Conservation (phyloP, 805 yeast species). For the Pichia manshurica region DNA sequence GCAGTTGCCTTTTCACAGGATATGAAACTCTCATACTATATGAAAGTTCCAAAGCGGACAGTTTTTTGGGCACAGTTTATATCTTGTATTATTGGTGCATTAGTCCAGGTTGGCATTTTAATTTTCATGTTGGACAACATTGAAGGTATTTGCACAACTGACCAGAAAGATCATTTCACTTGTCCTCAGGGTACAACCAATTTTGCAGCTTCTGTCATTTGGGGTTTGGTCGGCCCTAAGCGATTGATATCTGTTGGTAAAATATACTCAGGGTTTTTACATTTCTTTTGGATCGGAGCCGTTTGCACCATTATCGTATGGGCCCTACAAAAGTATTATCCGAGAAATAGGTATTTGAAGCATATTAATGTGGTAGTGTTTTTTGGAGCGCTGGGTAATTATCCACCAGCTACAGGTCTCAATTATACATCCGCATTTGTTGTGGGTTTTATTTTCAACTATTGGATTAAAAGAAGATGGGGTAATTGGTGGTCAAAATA, state of each 20-base stretch:
- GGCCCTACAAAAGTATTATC: not conserved
- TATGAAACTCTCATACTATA: not conserved
- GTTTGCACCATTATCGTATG: not conserved
- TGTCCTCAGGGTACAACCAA: constrained; percentile 3
- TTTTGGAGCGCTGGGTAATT: constrained; percentile 2
- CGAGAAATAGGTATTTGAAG: not conserved
- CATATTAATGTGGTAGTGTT: not conserved
- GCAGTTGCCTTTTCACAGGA: constrained; percentile 4
- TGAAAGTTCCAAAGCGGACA: not conserved
- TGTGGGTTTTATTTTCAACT: not conserved
- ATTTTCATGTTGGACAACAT: constrained; percentile 1
- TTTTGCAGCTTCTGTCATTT: constrained; percentile 1
- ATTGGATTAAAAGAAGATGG: not conserved
- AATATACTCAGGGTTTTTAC: constrained; percentile 1
- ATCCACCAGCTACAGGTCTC: constrained; percentile 2
- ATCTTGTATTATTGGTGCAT: constrained; percentile 1
- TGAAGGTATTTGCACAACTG: constrained; percentile 1
- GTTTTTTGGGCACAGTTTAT: constrained; percentile 2
- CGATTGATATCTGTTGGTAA: not conserved
- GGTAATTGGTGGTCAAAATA: constrained; percentile 3
- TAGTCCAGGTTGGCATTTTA: constrained; percentile 3
- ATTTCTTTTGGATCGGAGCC: constrained; percentile 1
- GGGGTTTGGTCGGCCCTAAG: not conserved
- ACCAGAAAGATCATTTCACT: constrained; percentile 1
- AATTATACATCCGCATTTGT: constrained; percentile 2